Conservation (phyloP, 140 eudicot species). For the Bidens hawaiensis region DNA sequence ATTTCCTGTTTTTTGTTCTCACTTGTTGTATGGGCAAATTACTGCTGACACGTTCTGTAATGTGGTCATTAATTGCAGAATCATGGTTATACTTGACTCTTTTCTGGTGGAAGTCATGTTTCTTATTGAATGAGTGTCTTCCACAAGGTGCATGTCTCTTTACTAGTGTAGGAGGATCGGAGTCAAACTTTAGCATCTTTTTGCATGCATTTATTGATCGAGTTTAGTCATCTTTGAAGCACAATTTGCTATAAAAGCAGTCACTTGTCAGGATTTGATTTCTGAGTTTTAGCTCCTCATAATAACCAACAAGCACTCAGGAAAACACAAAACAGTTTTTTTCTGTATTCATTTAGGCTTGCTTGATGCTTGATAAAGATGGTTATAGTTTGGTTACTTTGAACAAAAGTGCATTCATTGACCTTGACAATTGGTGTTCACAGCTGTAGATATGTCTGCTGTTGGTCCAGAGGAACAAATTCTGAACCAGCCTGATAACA, state of each 20-base stretch:
- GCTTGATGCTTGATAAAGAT: background rate
- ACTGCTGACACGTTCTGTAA: conserved; percentile 1
- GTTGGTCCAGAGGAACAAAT: conserved; percentile 83
- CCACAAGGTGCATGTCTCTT: conserved; percentile 17
- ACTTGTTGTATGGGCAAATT: background rate
- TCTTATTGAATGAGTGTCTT: conserved; percentile 19
- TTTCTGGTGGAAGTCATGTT: conserved; percentile 24
- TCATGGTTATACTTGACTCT: conserved; percentile 8
- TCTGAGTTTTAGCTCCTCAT: background rate
- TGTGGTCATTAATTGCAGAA: background rate
- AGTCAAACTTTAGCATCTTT: background rate
- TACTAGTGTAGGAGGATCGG: background rate
- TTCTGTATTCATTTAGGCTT: conserved; percentile 3
- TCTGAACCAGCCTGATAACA: conserved; percentile 63
- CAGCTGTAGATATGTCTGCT: conserved; percentile 68
- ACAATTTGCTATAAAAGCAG: background rate
- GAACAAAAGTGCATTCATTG: conserved; percentile 10
- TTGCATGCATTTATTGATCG: conserved; percentile 5
- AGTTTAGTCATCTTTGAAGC: background rate
- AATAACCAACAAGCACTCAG: background rate
- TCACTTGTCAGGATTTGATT: background rate
- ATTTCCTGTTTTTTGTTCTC: background rate
- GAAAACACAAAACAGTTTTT: background rate
- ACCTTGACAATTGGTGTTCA: conserved; percentile 28
- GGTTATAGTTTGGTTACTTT: conserved; percentile 6